A percentile compares a stretch with the other conserved stretches of the same genome.
phyloP scores from a whole-genome alignment of 371 early-diverging fungal genomes.

The Mucor plumbeus region DNA sequence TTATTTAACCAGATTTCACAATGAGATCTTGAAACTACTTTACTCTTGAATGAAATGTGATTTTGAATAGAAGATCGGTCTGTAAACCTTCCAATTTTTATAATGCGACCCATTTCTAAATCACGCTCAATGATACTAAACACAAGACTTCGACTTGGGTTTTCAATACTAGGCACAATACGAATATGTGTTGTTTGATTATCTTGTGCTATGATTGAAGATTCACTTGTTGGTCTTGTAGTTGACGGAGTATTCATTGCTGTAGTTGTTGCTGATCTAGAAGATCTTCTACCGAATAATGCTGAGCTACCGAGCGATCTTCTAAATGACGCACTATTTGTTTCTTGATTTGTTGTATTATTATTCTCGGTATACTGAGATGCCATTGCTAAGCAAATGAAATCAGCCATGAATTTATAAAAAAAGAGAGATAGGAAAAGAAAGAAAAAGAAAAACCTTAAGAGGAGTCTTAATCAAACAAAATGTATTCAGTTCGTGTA shows the following conservation, averaged over 20 bases:
- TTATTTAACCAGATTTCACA: conserved; percentile 90
- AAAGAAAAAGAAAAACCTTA: conserved; percentile 3
- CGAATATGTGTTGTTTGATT: conserved; percentile 62
- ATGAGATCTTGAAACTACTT: conserved; percentile 92
- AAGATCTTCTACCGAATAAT: conserved; percentile 24
- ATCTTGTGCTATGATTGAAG: neutral
- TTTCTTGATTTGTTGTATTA: neutral
- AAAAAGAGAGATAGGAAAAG: neutral
- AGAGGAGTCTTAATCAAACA: neutral
- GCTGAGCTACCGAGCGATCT: conserved; percentile 21
- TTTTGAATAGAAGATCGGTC: conserved; percentile 68
- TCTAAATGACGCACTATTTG: conserved; percentile 20
- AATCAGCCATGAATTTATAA: conserved; percentile 27
- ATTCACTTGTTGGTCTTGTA: conserved; percentile 11
- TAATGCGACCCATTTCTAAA: conserved; percentile 65
- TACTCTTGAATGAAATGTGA: conserved; percentile 88
- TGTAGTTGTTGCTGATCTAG: conserved; percentile 7
- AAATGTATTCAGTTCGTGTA: neutral
- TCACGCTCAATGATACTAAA: conserved; percentile 86
- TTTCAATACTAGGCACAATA: conserved; percentile 80
- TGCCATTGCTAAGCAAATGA: conserved; percentile 38
- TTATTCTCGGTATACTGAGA: conserved; percentile 26
- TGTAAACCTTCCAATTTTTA: conserved; percentile 84
- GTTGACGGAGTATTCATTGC: neutral
- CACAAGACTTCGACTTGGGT: conserved; percentile 72